These are phyloP conservation scores for Colletotrichum sp. DNA, from an alignment of 2,329 filamentous ascomycete genomes.

Conservation along the genomic window DNA sequence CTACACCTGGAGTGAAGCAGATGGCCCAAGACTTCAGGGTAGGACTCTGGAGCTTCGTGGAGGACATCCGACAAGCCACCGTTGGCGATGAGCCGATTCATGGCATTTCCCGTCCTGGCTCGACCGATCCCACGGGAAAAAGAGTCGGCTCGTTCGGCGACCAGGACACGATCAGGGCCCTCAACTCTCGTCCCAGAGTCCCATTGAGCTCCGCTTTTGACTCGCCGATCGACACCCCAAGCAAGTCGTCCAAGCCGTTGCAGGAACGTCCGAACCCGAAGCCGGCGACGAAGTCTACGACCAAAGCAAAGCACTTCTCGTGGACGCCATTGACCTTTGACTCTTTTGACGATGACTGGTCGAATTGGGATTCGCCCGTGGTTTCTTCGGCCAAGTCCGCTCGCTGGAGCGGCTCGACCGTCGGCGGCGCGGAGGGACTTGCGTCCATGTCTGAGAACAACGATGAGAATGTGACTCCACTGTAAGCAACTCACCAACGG, in stretches of 20 bases:
- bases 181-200: slow-evolving; percentile 42
- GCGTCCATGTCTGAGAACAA: slow-evolving; percentile 51
- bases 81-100: slow-evolving; percentile 90
- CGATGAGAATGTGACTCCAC: slow-evolving; percentile 49
- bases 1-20: slow-evolving; percentile 64
- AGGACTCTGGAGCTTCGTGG: slow-evolving; percentile 91
- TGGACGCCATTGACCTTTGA: slow-evolving; percentile 65
- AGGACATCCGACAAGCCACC: slow-evolving; percentile 93
- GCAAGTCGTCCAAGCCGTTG: slow-evolving; percentile 31
- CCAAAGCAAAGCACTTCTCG: slow-evolving; percentile 60
- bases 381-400: slow-evolving; percentile 58
- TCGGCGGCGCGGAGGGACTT: slow-evolving; percentile 48
- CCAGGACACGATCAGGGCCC: slow-evolving; percentile 54
- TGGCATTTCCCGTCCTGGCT: slow-evolving; percentile 39
- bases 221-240: slow-evolving; percentile 34
- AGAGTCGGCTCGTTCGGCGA: slow-evolving; percentile 30
- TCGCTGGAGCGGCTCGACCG: slow-evolving; percentile 69
- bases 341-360: slow-evolving; percentile 66
- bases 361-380: slow-evolving; percentile 65
- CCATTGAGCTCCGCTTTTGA: slow-evolving; percentile 46
- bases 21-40: slow-evolving; percentile 89
- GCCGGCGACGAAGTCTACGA: slow-evolving; percentile 37
- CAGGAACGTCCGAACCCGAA: slow-evolving; percentile 32
- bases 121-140: slow-evolving; percentile 2
- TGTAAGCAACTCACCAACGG: slow-evolving; percentile 46